Percentiles rank a stretch among this genome's conserved stretches.
Conservation (phyloP, 2,329 filamentous ascomycete species). For the Chaetomiaceae sp. region DNA sequence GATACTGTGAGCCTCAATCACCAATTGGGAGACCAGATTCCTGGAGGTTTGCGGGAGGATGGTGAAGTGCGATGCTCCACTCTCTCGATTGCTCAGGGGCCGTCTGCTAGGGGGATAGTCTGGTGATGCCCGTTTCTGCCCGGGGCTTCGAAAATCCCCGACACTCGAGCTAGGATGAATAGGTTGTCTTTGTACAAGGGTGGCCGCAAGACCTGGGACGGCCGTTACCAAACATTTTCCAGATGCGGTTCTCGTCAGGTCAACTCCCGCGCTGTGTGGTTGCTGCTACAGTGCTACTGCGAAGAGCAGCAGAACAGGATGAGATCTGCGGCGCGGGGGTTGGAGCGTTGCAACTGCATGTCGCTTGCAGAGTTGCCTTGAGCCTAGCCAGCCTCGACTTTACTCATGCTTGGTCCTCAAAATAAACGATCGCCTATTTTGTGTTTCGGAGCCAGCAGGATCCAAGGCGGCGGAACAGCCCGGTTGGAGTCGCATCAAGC, state of each 20-base stretch:
- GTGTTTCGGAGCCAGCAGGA: constrained; percentile 6
- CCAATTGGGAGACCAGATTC: background rate
- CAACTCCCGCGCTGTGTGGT: too few relatives aligned
- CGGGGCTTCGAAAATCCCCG: background rate
- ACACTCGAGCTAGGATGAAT: background rate
- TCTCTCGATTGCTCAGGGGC: too few relatives aligned
- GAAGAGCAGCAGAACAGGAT: background rate
- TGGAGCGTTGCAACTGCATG: background rate
- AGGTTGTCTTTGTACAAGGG: too few relatives aligned
- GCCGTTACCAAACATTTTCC: background rate
- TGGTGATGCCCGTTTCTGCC: background rate
- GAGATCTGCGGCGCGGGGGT: constrained; percentile 11
- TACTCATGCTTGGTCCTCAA: background rate
- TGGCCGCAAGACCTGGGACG: too few relatives aligned
- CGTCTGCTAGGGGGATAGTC: too few relatives aligned
- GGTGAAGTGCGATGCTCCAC: background rate
- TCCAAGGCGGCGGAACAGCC: constrained; percentile 9
- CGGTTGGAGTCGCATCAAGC: constrained; percentile 9
- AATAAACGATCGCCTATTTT: constrained; percentile 6
- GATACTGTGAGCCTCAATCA: background rate
- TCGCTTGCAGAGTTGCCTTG: too few relatives aligned
- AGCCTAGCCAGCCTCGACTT: too few relatives aligned
- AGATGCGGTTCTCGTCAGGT: background rate
- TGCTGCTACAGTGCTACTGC: too few relatives aligned
- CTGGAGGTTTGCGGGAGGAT: background rate